phyloP scores from a whole-genome alignment of 2,329 filamentous ascomycete species.

The Leptographium galeiforme region DNA sequence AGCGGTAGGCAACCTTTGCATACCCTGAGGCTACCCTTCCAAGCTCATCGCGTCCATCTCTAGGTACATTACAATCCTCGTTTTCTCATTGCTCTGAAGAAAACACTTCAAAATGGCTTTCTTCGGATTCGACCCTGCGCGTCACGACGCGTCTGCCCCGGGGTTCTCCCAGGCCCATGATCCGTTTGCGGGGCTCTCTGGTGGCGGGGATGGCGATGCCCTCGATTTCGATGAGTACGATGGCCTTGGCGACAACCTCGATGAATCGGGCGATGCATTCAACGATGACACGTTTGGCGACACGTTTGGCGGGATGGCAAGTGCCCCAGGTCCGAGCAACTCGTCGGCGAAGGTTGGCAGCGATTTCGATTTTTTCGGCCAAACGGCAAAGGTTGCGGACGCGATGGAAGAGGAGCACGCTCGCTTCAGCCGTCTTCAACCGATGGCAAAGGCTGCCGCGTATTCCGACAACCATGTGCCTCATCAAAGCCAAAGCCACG shows the following conservation, averaged over 20 bases:
- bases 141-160: constrained; percentile 54
- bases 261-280: constrained; percentile 85
- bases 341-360: constrained; percentile 54
- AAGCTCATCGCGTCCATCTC: background rate
- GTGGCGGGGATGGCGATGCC: constrained; percentile 42
- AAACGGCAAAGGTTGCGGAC: constrained; percentile 74
- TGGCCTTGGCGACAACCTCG: constrained; percentile 77
- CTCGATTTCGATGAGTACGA: constrained; percentile 94
- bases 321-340: constrained; percentile 17
- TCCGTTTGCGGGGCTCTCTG: constrained; percentile 73
- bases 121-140: constrained; percentile 71
- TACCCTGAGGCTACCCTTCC: background rate
- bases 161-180: constrained; percentile 77
- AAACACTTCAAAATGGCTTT: constrained; percentile 56
- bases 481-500: constrained; percentile 13
- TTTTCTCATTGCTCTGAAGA: too few species aligned
- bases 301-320: constrained; percentile 35
- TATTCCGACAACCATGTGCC: constrained; percentile 4
- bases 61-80: background rate
- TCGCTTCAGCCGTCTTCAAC: constrained; percentile 64
- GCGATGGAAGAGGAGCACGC: constrained; percentile 86
- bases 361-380: constrained; percentile 94
- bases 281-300: constrained; percentile 90
- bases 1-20: background rate
- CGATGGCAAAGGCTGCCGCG: constrained; percentile 31